These are phyloP conservation scores for Porpolomopsis calyptriformis DNA, from an alignment of 768 basidiomycete species.

Conservation along the genomic window DNA sequence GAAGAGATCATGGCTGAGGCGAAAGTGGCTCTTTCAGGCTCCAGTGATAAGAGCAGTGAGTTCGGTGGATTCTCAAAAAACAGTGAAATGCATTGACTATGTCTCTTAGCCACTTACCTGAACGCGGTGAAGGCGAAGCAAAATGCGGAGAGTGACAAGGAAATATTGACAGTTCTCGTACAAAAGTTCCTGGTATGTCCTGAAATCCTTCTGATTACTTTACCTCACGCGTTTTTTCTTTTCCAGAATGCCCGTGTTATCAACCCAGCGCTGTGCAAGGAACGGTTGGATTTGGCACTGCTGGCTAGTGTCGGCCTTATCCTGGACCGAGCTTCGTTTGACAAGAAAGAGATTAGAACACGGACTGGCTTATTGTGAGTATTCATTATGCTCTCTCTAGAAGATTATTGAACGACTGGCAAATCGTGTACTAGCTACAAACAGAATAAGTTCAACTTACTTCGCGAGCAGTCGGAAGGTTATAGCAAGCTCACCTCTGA, in stretches of 20 bases:
- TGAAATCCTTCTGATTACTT: not conserved
- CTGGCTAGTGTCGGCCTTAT: slow-evolving; percentile 58
- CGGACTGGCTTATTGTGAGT: slow-evolving; percentile 74
- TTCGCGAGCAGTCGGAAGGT: slow-evolving; percentile 95
- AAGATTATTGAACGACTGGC: slow-evolving; percentile 5
- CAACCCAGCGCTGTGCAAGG: slow-evolving; percentile 51
- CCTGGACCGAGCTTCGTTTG: slow-evolving; percentile 51
- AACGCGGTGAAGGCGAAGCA: slow-evolving; percentile 40
- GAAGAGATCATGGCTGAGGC: slow-evolving; percentile 59
- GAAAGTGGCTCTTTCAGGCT: slow-evolving; percentile 29
- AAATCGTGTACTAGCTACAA: slow-evolving; percentile 58
- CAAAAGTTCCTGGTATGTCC: slow-evolving; percentile 49
- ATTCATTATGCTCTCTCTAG: not conserved
- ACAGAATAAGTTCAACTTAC: slow-evolving; percentile 96
- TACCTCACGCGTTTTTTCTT: not conserved
- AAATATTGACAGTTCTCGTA: slow-evolving; percentile 45
- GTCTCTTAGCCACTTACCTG: slow-evolving; percentile 15
- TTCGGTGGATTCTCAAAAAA: not conserved
- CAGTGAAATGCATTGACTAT: slow-evolving; percentile 9
- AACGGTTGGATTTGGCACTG: slow-evolving; percentile 60
- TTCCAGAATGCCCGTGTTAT: slow-evolving; percentile 50
- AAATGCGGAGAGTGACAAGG: slow-evolving; percentile 53
- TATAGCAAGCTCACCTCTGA: slow-evolving; percentile 89
- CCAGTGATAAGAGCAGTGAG: slow-evolving; percentile 18
- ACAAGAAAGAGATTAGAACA: slow-evolving; percentile 73